A percentile compares a stretch with the other conserved stretches of the same genome.
These are phyloP conservation scores for Capsella rubella DNA, from an alignment of 441 rosid species.

Conservation along the genomic window DNA sequence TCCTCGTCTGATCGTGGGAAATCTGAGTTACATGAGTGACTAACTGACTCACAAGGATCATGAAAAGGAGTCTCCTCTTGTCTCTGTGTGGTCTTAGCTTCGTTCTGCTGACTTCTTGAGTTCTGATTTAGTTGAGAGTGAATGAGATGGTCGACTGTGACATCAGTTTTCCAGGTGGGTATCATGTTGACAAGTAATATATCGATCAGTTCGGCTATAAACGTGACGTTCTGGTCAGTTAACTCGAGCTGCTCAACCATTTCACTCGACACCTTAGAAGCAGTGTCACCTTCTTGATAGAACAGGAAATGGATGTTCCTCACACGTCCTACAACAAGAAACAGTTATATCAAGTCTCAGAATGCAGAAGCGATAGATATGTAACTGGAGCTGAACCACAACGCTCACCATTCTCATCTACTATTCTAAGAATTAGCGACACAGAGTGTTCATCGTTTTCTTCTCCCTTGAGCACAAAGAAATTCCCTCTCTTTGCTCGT, in stretches of 20 bases:
- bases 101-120: constrained; percentile 40
- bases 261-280: constrained; percentile 68
- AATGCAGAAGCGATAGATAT: neutral
- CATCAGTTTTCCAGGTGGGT: constrained; percentile 63
- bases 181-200: constrained; percentile 58
- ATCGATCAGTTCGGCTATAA: constrained; percentile 71
- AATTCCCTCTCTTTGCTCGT: constrained; percentile 61
- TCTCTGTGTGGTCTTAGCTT: constrained; percentile 31
- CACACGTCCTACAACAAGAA: constrained; percentile 54
- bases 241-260: constrained; percentile 80
- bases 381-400: neutral
- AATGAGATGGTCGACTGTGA: constrained; percentile 55
- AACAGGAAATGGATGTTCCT: constrained; percentile 74
- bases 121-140: constrained; percentile 43
- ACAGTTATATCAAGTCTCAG: neutral
- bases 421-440: constrained; percentile 68
- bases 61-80: constrained; percentile 37
- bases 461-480: constrained; percentile 69
- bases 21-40: constrained; percentile 38
- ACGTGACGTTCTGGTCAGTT: constrained; percentile 60
- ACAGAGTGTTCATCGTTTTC: constrained; percentile 67
- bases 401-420: constrained; percentile 59
- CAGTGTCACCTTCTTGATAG: constrained; percentile 68
- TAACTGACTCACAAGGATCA: constrained; percentile 40
- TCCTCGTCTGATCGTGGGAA: constrained; percentile 39